Evolutionary conservation across 2,329 filamentous ascomycete species (phyloP), one percentile per base, ranked within the genome.

Genomic region (Corynespora cassiicola): DNA sequence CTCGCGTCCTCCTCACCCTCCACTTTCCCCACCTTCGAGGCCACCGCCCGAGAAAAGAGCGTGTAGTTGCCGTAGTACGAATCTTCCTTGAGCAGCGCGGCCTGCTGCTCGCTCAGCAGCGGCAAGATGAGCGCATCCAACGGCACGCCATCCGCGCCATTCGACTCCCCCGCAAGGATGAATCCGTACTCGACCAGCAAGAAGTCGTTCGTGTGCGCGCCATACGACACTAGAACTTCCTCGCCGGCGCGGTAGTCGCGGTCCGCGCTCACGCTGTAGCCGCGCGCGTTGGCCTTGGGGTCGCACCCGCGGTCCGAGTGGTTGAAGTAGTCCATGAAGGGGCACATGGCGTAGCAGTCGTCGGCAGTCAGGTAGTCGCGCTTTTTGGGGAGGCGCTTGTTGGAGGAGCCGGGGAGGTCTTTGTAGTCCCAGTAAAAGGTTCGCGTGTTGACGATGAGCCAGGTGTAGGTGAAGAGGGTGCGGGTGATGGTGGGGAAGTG

Each of bases 311-410:
- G 50, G 17, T 71, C 69, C 10, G 65, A 66, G 46, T 81, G 78
- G 47, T 81, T 90, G 73, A 90, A 85, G 38, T 87, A 80, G 62
- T 90, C 87, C 1, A 85, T 82, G 22, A 88, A 84, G 1, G 87
- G 87, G 63, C 84, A 85, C 50, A 89, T 76, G 7, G 81, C 81
- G 73, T 88, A 81, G 55, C 80, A 80, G 52, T 88, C 85, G 16
- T 71, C 65, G 10, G 50, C 78, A 64, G 54, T 68, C 56, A 52
- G 66, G 50, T 55, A 59, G 8, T 16, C 71, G 63, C 45, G 65
- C 54, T 58, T 75, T 67, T 45, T 78, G 23, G 65, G 66, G 2
- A 75, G 50, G 49, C 61, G 27, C 51, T 73, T 51, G 60, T 63
- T 31, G n/a, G n/a, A n/a, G 56, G 73, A 7, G 68, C 68, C 31